A percentile compares a stretch with the other conserved stretches of the same genome.
These are phyloP conservation scores for Daldinia sp. DNA, from an alignment of 2,329 filamentous ascomycete species.

Conservation along the genomic window DNA sequence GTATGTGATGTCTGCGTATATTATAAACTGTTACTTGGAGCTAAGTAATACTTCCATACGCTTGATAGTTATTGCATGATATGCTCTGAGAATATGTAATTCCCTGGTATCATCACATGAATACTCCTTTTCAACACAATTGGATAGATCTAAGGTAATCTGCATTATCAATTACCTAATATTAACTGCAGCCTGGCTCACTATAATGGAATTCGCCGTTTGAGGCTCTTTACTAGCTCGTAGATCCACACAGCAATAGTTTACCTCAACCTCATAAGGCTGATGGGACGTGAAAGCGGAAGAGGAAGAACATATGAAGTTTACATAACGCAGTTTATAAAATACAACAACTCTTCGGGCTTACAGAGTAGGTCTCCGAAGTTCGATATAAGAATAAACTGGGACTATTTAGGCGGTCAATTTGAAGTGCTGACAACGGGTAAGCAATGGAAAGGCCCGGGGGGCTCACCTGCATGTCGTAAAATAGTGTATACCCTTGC, in stretches of 20 bases:
- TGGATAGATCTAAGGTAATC: too few relatives aligned
- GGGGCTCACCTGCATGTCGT: background rate
- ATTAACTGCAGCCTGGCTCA: background rate
- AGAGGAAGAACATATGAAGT: background rate
- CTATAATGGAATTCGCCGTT: background rate
- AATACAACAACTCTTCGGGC: background rate
- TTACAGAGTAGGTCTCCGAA: background rate
- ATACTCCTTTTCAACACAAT: too few relatives aligned
- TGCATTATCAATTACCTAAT: background rate
- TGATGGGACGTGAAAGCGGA: background rate
- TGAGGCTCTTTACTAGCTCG: constrained; percentile 1
- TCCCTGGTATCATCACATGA: too few relatives aligned
- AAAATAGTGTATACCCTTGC: constrained; percentile 1
- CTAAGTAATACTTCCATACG: too few relatives aligned
- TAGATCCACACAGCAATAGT: background rate
- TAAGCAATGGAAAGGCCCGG: background rate
- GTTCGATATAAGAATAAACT: background rate
- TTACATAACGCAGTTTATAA: background rate
- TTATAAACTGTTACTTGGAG: too few relatives aligned
- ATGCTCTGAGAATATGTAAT: too few relatives aligned
- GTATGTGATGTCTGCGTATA: background rate
- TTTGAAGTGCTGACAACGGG: constrained; percentile 26
- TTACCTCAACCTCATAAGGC: background rate
- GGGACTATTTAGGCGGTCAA: background rate
- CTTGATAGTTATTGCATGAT: too few relatives aligned